Conservation (phyloP, 164 flowering plant species). For the Liriodendron chinense region DNA sequence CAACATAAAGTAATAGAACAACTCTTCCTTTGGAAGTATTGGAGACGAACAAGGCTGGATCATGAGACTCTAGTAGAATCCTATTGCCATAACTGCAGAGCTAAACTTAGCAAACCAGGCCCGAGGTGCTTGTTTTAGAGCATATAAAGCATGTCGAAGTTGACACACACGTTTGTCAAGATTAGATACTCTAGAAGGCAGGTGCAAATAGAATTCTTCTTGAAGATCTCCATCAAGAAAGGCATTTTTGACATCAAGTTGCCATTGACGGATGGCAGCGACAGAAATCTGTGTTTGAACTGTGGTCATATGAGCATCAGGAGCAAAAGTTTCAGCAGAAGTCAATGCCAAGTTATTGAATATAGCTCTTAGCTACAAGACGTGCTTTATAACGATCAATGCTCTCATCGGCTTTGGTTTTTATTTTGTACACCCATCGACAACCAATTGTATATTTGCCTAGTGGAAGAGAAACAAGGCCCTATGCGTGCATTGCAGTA, state of each 20-base stretch:
- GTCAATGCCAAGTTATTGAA: background rate
- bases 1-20: background rate
- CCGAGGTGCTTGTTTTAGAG: background rate
- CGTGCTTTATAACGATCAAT: background rate
- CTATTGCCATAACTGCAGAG: background rate
- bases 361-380: background rate
- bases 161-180: background rate
- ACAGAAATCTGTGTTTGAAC: background rate
- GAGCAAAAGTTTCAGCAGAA: background rate
- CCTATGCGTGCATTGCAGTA: background rate
- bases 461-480: background rate
- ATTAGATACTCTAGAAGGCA: background rate
- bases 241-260: background rate
- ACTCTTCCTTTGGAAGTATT: background rate
- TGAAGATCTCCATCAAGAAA: background rate
- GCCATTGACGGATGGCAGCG: background rate
- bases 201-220: background rate
- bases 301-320: background rate
- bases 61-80: background rate
- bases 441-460: background rate
- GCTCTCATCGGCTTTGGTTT: background rate
- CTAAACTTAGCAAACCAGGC: background rate
- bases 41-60: background rate
- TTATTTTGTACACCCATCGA: slow-evolving; percentile 1
- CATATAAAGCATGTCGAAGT: background rate